These are phyloP conservation scores for Solanum stenotomum DNA, from an alignment of 257 asterid species.

Conservation along the genomic window DNA sequence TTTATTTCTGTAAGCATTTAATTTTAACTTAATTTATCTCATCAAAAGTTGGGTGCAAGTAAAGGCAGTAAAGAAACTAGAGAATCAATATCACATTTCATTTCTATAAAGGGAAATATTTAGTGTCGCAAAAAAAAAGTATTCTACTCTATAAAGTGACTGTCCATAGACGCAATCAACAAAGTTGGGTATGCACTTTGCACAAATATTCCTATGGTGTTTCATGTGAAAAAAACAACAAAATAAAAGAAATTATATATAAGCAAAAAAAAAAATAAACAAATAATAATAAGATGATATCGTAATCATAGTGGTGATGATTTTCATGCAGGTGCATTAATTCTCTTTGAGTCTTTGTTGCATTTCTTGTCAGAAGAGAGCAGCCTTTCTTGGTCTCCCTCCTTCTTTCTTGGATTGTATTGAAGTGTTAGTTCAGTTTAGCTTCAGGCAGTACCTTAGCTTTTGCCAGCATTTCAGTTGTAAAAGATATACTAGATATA, in stretches of 20 bases:
- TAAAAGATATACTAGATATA: background rate
- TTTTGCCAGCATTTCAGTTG: conserved; percentile 15
- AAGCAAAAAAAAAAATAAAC: background rate
- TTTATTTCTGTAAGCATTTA: background rate
- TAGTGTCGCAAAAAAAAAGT: conserved; percentile 8
- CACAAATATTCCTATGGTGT: conserved; percentile 22
- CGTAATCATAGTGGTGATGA: conserved; percentile 69
- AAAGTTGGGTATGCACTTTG: conserved; percentile 22
- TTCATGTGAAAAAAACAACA: conserved; percentile 13
- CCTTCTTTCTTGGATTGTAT: conserved; percentile 18
- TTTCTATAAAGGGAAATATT: conserved; percentile 25
- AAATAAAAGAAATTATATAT: conserved; percentile 15
- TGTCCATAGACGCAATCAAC: conserved; percentile 11
- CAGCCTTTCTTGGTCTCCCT: conserved; percentile 36
- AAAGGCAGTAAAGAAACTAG: background rate
- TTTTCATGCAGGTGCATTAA: conserved; percentile 56
- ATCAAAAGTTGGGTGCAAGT: conserved; percentile 19
- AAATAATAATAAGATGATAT: conserved; percentile 22
- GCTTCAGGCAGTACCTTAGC: conserved; percentile 8
- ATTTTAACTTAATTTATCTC: background rate
- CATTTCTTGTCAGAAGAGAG: conserved; percentile 32
- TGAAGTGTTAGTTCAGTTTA: conserved; percentile 40
- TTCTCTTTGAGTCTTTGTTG: conserved; percentile 22
- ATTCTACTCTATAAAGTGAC: conserved; percentile 15
- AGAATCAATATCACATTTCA: conserved; percentile 13